Evolutionary conservation across 805 yeast genomes (phyloP).

Genomic region (Yarrowia deformans): DNA sequence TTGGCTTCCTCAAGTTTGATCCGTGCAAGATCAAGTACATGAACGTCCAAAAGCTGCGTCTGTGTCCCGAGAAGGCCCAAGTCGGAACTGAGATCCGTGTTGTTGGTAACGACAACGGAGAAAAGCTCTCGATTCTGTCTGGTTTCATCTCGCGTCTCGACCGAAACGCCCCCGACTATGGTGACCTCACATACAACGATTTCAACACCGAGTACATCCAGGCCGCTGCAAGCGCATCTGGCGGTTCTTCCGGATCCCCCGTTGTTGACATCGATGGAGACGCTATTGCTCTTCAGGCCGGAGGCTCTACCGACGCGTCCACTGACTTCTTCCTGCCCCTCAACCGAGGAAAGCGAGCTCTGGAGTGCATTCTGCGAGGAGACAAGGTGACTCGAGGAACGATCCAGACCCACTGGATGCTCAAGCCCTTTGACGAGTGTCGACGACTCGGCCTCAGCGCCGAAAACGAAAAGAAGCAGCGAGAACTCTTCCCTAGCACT

Average conservation of each 20-base stretch:
- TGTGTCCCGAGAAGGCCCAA: conserved; percentile 81
- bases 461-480: conserved; percentile 73
- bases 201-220: conserved; percentile 93
- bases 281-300: conserved; percentile 93
- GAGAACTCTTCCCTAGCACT: conserved; percentile 71
- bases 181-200: conserved; percentile 85
- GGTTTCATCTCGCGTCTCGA: conserved; percentile 86
- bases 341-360: conserved; percentile 80
- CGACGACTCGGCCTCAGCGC: conserved; percentile 80
- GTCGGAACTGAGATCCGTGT: conserved; percentile 95
- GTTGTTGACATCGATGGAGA: conserved; percentile 89
- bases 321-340: conserved; percentile 93
- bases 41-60: conserved; percentile 67
- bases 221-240: conserved; percentile 95
- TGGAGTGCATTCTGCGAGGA: conserved; percentile 69
- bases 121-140: conserved; percentile 83
- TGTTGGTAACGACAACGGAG: conserved; percentile 97
- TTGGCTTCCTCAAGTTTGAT: conserved; percentile 84
- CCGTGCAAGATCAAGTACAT: conserved; percentile 76
- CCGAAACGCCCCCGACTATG: conserved; percentile 95
- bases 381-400: conserved; percentile 83
- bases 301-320: conserved; percentile 89
- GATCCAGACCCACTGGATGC: conserved; percentile 86
- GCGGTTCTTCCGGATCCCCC: conserved; percentile 96
- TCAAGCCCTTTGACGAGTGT: conserved; percentile 90